A percentile compares a stretch with the other conserved stretches of the same genome.
These are phyloP conservation scores for Cutaneotrichosporon curvatum DNA, from an alignment of 1,284 basidiomycete genomes.

Conservation along the genomic window DNA sequence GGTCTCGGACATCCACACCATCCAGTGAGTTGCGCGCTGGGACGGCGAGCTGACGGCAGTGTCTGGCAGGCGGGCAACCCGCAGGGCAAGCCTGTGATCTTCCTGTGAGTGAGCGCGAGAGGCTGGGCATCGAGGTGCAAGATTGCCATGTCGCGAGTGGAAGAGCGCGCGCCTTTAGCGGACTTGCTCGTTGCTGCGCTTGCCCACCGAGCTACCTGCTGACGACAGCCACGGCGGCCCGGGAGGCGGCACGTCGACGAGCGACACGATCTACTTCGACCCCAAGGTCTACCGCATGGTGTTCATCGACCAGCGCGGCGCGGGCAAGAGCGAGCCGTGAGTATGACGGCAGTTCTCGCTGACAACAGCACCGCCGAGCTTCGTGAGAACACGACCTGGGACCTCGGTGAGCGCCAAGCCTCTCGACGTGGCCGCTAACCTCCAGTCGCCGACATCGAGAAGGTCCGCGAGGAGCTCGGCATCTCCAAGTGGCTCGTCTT, in stretches of 20 bases:
- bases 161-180: too few species aligned
- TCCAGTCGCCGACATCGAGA: slow-evolving; percentile 78
- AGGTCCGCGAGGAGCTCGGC: slow-evolving; percentile 62
- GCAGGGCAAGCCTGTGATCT: slow-evolving; percentile 66
- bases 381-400: slow-evolving; percentile 89
- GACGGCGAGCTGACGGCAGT: slow-evolving; percentile 45
- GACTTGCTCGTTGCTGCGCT: too few species aligned
- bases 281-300: slow-evolving; percentile 65
- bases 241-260: slow-evolving; percentile 34
- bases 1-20: slow-evolving; percentile 65
- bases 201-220: too few species aligned
- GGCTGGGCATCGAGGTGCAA: too few species aligned
- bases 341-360: not conserved
- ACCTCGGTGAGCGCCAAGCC: slow-evolving; percentile 49
- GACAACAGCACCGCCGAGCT: slow-evolving; percentile 58
- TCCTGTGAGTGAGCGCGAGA: slow-evolving; percentile 47
- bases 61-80: slow-evolving; percentile 73
- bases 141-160: too few species aligned
- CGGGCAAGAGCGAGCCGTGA: slow-evolving; percentile 74
- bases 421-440: not conserved
- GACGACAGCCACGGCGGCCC: slow-evolving; percentile 27
- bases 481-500: slow-evolving; percentile 85
- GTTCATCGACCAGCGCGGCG: slow-evolving; percentile 73
- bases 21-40: slow-evolving; percentile 57
- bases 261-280: slow-evolving; percentile 72